Conservation (phyloP, 2,329 filamentous ascomycete species). For the Alternaria alternata region DNA sequence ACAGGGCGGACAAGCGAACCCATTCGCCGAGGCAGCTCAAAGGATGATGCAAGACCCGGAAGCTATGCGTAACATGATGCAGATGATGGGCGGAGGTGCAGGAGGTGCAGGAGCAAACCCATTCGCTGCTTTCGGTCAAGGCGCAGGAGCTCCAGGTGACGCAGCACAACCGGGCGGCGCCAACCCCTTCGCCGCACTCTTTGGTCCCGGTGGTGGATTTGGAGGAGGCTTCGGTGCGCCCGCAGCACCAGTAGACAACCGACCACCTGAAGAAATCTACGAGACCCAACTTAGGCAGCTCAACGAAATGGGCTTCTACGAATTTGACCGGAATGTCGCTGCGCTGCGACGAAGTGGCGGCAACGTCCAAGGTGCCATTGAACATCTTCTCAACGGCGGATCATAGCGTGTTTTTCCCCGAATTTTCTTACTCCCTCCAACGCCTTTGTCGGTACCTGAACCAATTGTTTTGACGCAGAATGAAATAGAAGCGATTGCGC, state of each 20-base stretch:
- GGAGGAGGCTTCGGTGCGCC: constrained; percentile 49
- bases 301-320: constrained; percentile 99
- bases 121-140: constrained; percentile 58
- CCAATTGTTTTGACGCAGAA: not conserved
- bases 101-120: constrained; percentile 51
- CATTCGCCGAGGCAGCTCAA: constrained; percentile 57
- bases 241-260: constrained; percentile 73
- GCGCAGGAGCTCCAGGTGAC: constrained; percentile 47
- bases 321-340: constrained; percentile 92
- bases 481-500: constrained; percentile 6
- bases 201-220: constrained; percentile 56
- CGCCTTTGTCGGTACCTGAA: not conserved
- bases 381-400: constrained; percentile 65
- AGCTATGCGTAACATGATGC: constrained; percentile 59
- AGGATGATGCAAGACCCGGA: constrained; percentile 66
- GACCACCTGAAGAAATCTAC: constrained; percentile 93
- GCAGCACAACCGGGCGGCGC: constrained; percentile 30
- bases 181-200: constrained; percentile 55
- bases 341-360: constrained; percentile 89
- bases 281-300: constrained; percentile 88
- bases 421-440: constrained; percentile 2
- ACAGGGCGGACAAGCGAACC: constrained; percentile 55
- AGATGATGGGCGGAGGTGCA: constrained; percentile 61
- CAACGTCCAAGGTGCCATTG: constrained; percentile 90
- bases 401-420: constrained; percentile 28